Base-by-base conservation (phyloP, 1,284 basidiomycete genomes). In the Cryptococcus hybrid region DNA sequence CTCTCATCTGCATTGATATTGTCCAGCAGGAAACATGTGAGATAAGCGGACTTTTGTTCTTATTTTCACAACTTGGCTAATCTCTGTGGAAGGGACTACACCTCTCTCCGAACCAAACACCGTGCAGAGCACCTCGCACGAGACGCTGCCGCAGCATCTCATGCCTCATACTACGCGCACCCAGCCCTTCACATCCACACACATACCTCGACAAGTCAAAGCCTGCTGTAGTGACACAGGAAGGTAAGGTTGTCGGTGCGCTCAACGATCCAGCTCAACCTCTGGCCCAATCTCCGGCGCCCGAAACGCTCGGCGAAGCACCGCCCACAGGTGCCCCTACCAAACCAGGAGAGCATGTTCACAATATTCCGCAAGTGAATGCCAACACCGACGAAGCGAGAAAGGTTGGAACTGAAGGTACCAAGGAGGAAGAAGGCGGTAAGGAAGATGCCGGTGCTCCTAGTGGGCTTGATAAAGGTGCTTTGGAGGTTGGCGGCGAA, bases 161-260 rank as follows among this genome's bases (percentile, higher is more conserved):
- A 68, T 51, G 69, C 71, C 3, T 66, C 66, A 9, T 76, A 76
- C 64, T 76, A 76, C 58, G 65, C 70, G 13, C 74, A 76, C 50
- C 74, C 73, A 2, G 37, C 56, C 6, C 61, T 74, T 5, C 74
- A 76, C 54, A 50, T 70, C 8, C 66, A 68, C 60, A 68, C 60
- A 15, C 18, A 18, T 73, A 74, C 60, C 36, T 65, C 12, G 48
- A 47, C 13, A 36, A 58, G 13, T 48, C 44, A 3, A 34, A 58
- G 3, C 51, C 56, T 38, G 51, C 54, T 8, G 63, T 58, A 35
- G 45, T 59, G 0, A 52, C 57, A 43, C 51, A 45, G 18, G 56
- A 63, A 42, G 64, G 62, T 18, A 46, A 51, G 18, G 62, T 63
- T 42, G 57, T 69, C 7, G 64, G 55, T 12, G 53, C 68, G 8